Evolutionary conservation across 2,329 filamentous ascomycete genomes (phyloP).

Genomic region (Neocatenulostroma microsporum): DNA sequence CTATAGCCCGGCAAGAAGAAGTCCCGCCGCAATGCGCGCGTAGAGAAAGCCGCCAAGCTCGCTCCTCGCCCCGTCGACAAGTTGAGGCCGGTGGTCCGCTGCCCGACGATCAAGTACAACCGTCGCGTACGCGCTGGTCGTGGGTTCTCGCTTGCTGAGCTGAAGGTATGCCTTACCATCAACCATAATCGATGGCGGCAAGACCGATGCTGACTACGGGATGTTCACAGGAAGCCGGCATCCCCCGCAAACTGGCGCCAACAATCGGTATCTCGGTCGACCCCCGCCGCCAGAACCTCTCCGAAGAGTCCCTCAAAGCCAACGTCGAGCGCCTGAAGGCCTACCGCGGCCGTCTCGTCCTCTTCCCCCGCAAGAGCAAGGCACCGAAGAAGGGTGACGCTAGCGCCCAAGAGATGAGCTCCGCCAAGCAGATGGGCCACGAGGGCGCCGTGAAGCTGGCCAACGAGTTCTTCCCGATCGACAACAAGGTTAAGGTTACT

Average conservation of each 20-base stretch:
- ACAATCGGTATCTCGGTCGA: slow-evolving; percentile 98
- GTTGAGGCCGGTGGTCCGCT: slow-evolving; percentile 91
- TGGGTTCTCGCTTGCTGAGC: slow-evolving; percentile 94
- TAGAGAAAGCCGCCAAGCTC: slow-evolving; percentile 88
- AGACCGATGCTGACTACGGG: slow-evolving; percentile 15
- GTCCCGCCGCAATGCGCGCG: slow-evolving; percentile 81
- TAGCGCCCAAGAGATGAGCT: slow-evolving; percentile 71
- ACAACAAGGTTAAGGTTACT: slow-evolving; percentile 62
- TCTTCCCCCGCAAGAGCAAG: slow-evolving; percentile 94
- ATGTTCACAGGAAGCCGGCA: slow-evolving; percentile 70
- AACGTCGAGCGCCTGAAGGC: slow-evolving; percentile 98
- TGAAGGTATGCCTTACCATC: slow-evolving; percentile 64
- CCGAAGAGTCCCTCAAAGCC: slow-evolving; percentile 84
- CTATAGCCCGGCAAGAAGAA: slow-evolving; percentile 92
- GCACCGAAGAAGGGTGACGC: slow-evolving; percentile 90
- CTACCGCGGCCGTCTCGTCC: slow-evolving; percentile 91
- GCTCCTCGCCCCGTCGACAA: slow-evolving; percentile 96
- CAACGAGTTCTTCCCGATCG: slow-evolving; percentile 60
- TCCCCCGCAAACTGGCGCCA: slow-evolving; percentile 85
- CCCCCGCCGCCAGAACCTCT: slow-evolving; percentile 92
- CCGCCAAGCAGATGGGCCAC: slow-evolving; percentile 51
- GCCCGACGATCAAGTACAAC: slow-evolving; percentile 97
- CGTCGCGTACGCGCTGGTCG: slow-evolving; percentile 91
- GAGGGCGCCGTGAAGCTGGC: slow-evolving; percentile 36
- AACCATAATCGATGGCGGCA: not conserved